These are phyloP conservation scores for Vitis rotundifolia DNA, from an alignment of 164 flowering plant species.

Conservation along the genomic window DNA sequence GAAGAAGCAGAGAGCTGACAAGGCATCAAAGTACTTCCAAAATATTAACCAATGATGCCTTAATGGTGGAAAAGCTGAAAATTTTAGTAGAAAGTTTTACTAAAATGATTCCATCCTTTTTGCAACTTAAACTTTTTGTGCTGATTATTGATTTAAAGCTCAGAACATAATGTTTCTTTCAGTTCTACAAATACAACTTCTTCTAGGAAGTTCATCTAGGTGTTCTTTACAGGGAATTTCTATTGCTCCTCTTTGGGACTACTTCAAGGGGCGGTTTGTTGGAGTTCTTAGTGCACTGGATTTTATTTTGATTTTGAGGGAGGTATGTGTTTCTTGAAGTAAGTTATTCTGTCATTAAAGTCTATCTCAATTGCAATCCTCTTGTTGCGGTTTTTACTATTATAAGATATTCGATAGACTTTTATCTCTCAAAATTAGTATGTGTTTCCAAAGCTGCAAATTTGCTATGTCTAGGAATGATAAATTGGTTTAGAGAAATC, in stretches of 20 bases:
- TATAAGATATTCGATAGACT: background rate
- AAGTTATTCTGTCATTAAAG: background rate
- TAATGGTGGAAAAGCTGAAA: no score
- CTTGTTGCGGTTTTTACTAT: background rate
- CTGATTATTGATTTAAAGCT: no score
- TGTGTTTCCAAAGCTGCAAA: background rate
- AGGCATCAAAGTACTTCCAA: no score
- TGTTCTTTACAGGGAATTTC: constrained; percentile 73
- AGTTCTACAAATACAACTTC: background rate
- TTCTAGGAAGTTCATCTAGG: constrained; percentile 24
- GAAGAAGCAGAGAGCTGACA: no score
- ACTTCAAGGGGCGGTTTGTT: constrained; percentile 68
- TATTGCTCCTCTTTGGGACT: constrained; percentile 92
- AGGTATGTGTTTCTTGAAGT: constrained; percentile 48
- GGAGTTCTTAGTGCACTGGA: constrained; percentile 87
- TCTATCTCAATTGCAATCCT: background rate
- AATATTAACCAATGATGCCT: no score
- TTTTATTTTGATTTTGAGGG: constrained; percentile 83
- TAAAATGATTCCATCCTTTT: no score
- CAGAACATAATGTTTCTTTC: no score
- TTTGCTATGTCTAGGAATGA: background rate
- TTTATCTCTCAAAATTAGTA: background rate
- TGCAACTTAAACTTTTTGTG: no score
- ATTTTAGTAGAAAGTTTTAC: no score
- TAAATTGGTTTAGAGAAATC: background rate